Base-by-base conservation (phyloP, 192 early-diverging fungal genomes). In the Lobosporangium transversale region DNA sequence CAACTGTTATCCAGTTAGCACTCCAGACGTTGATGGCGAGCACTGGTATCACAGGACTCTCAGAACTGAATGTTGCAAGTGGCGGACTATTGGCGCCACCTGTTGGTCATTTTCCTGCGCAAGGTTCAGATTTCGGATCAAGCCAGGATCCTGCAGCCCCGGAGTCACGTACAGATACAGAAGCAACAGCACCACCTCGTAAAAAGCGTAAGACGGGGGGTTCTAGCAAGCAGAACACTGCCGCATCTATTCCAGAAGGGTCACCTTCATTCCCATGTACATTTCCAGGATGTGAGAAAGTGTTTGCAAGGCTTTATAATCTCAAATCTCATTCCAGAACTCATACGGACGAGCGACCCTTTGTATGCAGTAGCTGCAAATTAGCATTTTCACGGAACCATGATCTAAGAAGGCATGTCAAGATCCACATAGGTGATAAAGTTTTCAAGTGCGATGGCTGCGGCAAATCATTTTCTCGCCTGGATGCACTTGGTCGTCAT, bases 341-440 rank as follows among this genome's bases (percentile, higher is more conserved):
- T 2, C 91, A 93, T 60, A 88, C 89, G 15, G 75, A 84, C 9
- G 91, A 91, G 58, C 82, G 90, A 11, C 90, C 90, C 24, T 91
- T 86, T 79, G 65, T 78, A 49, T 94, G 92, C 50, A 63, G 65
- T 8, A 87, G 84, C 81, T 97, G 95, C 75, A 54, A 84, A 7
- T 80, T 85, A 35, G 75, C 85, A 5, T 97, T 97, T 80, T 88
- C 94, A 24, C 87, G 95, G 4, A 91, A 94, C 70, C 94, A 97
- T 66, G 78, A 97, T 68, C 82, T 94, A 53, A 97, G 94, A 73
- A 87, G 95, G 23, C 92, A 93, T 61, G 83, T 87, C 75, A 90
- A 89, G 66, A 71, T 93, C 24, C 92, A 94, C 47, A 87, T 86
- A 31, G 90, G 90, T 24, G 82, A 88, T 54, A 89, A 89, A 74